These are phyloP conservation scores for Echinosophora koreensis DNA, from an alignment of 306 rosid genomes.

Conservation along the genomic window DNA sequence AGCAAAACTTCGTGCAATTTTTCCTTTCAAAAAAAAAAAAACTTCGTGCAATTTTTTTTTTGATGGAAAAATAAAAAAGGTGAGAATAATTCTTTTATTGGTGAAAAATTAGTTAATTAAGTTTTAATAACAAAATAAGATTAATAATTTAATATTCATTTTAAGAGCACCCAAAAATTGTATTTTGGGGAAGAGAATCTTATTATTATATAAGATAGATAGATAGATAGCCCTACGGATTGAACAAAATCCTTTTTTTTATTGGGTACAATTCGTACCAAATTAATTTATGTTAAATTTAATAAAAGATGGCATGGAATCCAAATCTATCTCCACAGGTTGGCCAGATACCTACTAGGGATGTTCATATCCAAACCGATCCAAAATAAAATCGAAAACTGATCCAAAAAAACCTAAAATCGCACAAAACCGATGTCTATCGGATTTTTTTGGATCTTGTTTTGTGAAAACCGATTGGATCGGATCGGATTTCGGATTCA, in stretches of 20 bases:
- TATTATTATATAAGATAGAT: neutral
- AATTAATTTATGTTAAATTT: slow-evolving; percentile 9
- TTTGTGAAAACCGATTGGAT: too few species aligned
- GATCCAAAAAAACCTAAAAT: too few species aligned
- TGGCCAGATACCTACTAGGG: slow-evolving; percentile 39
- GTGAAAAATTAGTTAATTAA: neutral
- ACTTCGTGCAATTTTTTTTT: neutral
- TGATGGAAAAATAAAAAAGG: too few species aligned
- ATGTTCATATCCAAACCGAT: too few species aligned
- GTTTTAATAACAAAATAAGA: neutral
- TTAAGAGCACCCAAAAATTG: neutral
- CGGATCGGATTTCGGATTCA: too few species aligned
- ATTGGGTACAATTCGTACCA: slow-evolving; percentile 47
- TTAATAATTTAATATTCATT: too few species aligned
- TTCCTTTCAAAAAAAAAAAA: too few species aligned
- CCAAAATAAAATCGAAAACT: too few species aligned
- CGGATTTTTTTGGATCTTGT: too few species aligned
- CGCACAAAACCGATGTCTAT: too few species aligned
- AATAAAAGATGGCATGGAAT: slow-evolving; percentile 31
- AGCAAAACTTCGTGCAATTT: neutral
- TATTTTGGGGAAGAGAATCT: slow-evolving; percentile 17
- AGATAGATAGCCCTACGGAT: neutral
- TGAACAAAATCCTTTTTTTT: slow-evolving; percentile 11
- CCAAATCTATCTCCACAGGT: slow-evolving; percentile 38
- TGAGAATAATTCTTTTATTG: neutral